phyloP scores from a whole-genome alignment of 805 yeast genomes.

The Candida endomychidarum region DNA sequence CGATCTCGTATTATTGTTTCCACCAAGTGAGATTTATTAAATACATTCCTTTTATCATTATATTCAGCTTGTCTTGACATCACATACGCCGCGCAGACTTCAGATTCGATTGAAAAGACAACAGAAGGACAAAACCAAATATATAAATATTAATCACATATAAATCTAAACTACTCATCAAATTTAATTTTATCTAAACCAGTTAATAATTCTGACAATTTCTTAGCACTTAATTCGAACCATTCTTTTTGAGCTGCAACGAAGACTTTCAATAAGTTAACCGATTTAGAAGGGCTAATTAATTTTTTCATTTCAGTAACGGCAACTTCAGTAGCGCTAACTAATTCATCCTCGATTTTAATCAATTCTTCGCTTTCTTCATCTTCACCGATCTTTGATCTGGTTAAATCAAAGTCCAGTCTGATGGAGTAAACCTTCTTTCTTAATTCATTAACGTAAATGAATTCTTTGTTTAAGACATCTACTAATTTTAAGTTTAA shows the following conservation, averaged over 20 bases:
- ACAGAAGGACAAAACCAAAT: too few relatives aligned
- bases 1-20: constrained; percentile 44
- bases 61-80: constrained; percentile 12
- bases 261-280: constrained; percentile 63
- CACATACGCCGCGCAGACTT: background rate
- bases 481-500: constrained; percentile 57
- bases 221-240: constrained; percentile 35
- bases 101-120: background rate
- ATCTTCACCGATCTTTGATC: constrained; percentile 52
- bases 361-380: constrained; percentile 53
- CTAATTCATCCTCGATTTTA: constrained; percentile 72
- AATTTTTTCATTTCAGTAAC: constrained; percentile 76
- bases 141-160: constrained; percentile 1
- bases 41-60: constrained; percentile 27
- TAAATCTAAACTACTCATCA: constrained; percentile 30
- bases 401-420: constrained; percentile 64
- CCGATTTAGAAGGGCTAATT: constrained; percentile 64
- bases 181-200: constrained; percentile 35
- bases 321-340: constrained; percentile 73
- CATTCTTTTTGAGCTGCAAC: constrained; percentile 67
- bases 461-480: constrained; percentile 57
- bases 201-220: constrained; percentile 29
- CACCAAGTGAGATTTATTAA: constrained; percentile 32
- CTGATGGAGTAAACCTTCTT: constrained; percentile 69
- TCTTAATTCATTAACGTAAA: constrained; percentile 59